Percentiles rank a stretch among this genome's conserved stretches.
Conservation (phyloP, 129 eudicot species). For the Chrysanthemum makinoi region DNA sequence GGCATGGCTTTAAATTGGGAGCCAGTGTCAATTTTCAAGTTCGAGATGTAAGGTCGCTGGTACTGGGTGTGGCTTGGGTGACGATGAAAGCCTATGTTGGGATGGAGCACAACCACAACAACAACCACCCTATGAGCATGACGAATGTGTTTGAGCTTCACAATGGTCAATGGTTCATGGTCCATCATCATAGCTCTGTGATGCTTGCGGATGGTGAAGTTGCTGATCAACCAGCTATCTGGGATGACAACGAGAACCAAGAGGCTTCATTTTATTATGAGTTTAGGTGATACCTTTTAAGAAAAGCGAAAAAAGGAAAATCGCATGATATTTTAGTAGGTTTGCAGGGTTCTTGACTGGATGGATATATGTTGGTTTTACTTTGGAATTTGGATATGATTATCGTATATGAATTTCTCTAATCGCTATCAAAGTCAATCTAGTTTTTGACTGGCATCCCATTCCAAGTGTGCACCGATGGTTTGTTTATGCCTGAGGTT, state of each 20-base stretch:
- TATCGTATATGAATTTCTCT: slow-evolving; percentile 26
- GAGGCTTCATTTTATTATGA: slow-evolving; percentile 1
- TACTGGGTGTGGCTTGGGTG: slow-evolving; percentile 84
- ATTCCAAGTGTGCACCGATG: background rate
- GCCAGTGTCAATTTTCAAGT: slow-evolving; percentile 53
- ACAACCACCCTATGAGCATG: slow-evolving; percentile 36
- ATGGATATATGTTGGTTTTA: slow-evolving; percentile 26
- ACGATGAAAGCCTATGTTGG: slow-evolving; percentile 77
- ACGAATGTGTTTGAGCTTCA: slow-evolving; percentile 79
- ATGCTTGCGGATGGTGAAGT: slow-evolving; percentile 52
- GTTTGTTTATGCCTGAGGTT: background rate
- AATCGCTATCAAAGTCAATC: background rate
- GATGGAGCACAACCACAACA: slow-evolving; percentile 33
- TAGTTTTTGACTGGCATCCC: background rate
- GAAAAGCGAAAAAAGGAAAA: slow-evolving; percentile 26
- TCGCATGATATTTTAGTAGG: slow-evolving; percentile 43
- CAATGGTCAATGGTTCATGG: slow-evolving; percentile 91
- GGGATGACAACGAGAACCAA: slow-evolving; percentile 33
- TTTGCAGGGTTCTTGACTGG: slow-evolving; percentile 23
- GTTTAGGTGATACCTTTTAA: slow-evolving; percentile 26
- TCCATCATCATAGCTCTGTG: slow-evolving; percentile 84
- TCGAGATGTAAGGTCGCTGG: slow-evolving; percentile 75
- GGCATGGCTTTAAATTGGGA: slow-evolving; percentile 93
- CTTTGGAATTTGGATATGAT: slow-evolving; percentile 24
- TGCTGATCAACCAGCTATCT: slow-evolving; percentile 47